Conservation (phyloP, 805 yeast genomes). For the Starmera amethionina region DNA sequence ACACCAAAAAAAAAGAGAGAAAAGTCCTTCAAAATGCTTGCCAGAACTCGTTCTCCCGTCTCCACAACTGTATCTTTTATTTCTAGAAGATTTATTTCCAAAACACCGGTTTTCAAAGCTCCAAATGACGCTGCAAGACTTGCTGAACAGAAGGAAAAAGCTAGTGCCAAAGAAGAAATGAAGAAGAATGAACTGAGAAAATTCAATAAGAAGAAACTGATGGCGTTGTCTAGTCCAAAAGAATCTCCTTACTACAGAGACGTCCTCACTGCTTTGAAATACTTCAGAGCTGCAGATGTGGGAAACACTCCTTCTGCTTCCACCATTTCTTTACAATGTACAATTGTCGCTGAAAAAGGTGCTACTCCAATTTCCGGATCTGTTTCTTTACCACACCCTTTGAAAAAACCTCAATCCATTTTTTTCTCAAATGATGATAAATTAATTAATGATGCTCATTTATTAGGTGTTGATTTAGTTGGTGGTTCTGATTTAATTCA, state of each 20-base stretch:
- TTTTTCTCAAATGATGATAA: conserved; percentile 57
- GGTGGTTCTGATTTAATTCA: conserved; percentile 71
- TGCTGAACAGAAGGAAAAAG: conserved; percentile 21
- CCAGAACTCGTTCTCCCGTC: no score
- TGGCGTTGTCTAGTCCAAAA: conserved; percentile 35
- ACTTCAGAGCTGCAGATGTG: conserved; percentile 81
- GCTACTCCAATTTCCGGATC: conserved; percentile 66
- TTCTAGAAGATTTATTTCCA: conserved; percentile 9
- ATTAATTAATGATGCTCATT: conserved; percentile 40
- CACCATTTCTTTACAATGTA: conserved; percentile 55
- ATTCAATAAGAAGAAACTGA: conserved; percentile 24
- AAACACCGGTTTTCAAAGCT: conserved; percentile 4
- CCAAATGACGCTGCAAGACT: conserved; percentile 18
- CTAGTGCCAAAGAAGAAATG: conserved; percentile 14
- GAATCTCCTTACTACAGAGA: conserved; percentile 58
- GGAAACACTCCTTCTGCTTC: conserved; percentile 71
- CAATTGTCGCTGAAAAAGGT: conserved; percentile 66
- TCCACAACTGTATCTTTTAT: no score
- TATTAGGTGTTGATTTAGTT: conserved; percentile 49
- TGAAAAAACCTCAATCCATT: conserved; percentile 53
- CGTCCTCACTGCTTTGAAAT: conserved; percentile 63
- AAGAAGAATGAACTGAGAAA: conserved; percentile 26
- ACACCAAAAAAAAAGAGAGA: no score
- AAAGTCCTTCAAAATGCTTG: no score
- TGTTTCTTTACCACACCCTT: conserved; percentile 61